Conservation (phyloP, 2,329 filamentous ascomycete species). For the Raffaelea albimanens region DNA sequence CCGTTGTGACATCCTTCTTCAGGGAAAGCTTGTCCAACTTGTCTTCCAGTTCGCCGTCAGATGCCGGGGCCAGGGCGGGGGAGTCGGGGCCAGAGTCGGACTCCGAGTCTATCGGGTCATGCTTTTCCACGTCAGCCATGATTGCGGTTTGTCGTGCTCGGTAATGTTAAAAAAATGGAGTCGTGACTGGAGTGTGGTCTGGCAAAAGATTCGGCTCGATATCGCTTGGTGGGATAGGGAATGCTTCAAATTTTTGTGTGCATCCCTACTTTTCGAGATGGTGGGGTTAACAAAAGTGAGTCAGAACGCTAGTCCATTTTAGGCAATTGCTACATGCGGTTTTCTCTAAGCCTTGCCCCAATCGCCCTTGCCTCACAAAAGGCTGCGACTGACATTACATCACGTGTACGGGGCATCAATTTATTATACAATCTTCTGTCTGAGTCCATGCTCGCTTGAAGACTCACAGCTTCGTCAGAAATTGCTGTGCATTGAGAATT, state of each 20-base stretch:
- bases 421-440: too few species aligned
- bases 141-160: slow-evolving; percentile 5
- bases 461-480: too few species aligned
- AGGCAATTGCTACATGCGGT: slow-evolving; percentile 11
- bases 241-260: slow-evolving; percentile 14
- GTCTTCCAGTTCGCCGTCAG: slow-evolving; percentile 48
- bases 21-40: slow-evolving; percentile 74
- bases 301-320: slow-evolving; percentile 10
- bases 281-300: slow-evolving; percentile 12
- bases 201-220: too few species aligned
- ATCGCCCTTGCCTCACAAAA: neutral
- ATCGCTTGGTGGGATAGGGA: too few species aligned
- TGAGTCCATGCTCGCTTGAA: too few species aligned
- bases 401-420: too few species aligned
- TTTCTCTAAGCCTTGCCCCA: neutral
- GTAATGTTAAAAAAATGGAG: too few species aligned
- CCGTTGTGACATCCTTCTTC: slow-evolving; percentile 55
- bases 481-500: too few species aligned
- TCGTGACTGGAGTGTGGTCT: too few species aligned
- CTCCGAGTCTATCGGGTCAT: slow-evolving; percentile 62
- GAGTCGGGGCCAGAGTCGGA: slow-evolving; percentile 56
- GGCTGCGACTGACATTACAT: too few species aligned
- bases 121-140: slow-evolving; percentile 50
- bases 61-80: slow-evolving; percentile 43
- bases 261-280: slow-evolving; percentile 5